These are phyloP conservation scores for Penstemon newberryi DNA, from an alignment of 257 asterid species.

Conservation along the genomic window DNA sequence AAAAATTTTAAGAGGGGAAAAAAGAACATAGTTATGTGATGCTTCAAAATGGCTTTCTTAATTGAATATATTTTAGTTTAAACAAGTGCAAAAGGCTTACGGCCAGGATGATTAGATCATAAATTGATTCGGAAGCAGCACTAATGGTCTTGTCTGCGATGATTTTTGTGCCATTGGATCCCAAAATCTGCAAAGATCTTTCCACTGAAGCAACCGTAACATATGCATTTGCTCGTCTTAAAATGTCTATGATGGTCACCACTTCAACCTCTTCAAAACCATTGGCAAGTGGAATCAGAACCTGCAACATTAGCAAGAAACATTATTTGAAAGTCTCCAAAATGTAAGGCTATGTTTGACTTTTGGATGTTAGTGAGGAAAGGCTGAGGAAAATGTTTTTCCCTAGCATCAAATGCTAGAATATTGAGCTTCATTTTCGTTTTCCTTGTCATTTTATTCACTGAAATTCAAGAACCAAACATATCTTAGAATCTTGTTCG, in stretches of 20 bases:
- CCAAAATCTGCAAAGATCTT: slow-evolving; percentile 56
- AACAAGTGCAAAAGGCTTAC: slow-evolving; percentile 34
- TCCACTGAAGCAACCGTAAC: slow-evolving; percentile 74
- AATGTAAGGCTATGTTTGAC: background rate
- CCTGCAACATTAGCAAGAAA: slow-evolving; percentile 45
- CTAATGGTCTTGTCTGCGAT: slow-evolving; percentile 67
- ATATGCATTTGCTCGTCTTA: slow-evolving; percentile 79
- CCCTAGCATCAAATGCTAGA: too few relatives aligned
- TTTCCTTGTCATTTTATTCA: too few relatives aligned
- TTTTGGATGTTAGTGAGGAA: background rate
- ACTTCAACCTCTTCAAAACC: slow-evolving; percentile 90
- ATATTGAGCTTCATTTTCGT: too few relatives aligned
- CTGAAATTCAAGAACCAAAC: too few relatives aligned
- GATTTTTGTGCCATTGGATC: slow-evolving; percentile 60
- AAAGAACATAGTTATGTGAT: background rate
- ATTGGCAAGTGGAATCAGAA: slow-evolving; percentile 83
- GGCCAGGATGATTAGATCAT: slow-evolving; percentile 82
- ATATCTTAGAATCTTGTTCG: too few relatives aligned
- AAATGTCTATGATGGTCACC: slow-evolving; percentile 65
- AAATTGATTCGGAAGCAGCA: slow-evolving; percentile 56
- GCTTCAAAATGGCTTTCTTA: too few relatives aligned
- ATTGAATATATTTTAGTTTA: background rate
- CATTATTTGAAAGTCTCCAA: background rate
- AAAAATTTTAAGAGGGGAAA: background rate
- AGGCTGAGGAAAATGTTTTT: too few relatives aligned